Base-by-base conservation (phyloP, 2,329 filamentous ascomycete species). In the Macrophomina phaseolina region DNA sequence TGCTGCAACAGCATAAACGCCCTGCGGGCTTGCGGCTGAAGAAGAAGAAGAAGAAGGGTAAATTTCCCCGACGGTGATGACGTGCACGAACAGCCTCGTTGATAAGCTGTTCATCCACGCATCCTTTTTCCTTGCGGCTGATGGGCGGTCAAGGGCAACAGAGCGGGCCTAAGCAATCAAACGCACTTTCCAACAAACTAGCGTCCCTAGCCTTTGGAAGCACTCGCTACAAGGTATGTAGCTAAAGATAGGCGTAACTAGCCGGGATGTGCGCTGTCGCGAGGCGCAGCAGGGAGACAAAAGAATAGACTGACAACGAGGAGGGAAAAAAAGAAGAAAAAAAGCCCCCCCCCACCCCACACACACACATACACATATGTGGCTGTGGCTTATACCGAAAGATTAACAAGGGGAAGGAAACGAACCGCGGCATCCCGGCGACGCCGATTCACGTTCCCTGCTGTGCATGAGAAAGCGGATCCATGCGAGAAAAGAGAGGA, bases 391-490 rank as follows among this genome's bases (percentile, higher is more conserved):
- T 38, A 40, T 55, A 55, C 52, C 16, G 4, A 23, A 7, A 2
- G 34, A 18, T 11, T 3, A 40, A 40, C 8, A 40, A 45, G 42
- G 42, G 42, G 16, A 45, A 14, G 5, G 1, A 45, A 9, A 45
- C 12, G 11, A 34, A 8, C 28, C 28, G 49, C 49, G 16, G 28
- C 28, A 53, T 36, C 49, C 49, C 49, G 49, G 49, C 49, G 14
- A 53, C 49, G 28, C 49, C 49, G 49, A 53, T 18, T 53, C 49
- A 53, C 48, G 30, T 53, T n/a, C 49, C 49, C 28, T 53, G 49
- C 49, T 34, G 6, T 30, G 42, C 42, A 45, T 51, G 18, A 28
- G 23, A 11, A 14, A 30, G 23, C 45, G 45, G 16, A 14, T 14
- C 42, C 42, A 9, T 45, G 42, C 12, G 5, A n/a, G 45, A 30